A percentile compares a stretch with the other conserved stretches of the same genome.
Evolutionary conservation across 345 rosid species (phyloP).

Genomic region (Raphanus sativus): DNA sequence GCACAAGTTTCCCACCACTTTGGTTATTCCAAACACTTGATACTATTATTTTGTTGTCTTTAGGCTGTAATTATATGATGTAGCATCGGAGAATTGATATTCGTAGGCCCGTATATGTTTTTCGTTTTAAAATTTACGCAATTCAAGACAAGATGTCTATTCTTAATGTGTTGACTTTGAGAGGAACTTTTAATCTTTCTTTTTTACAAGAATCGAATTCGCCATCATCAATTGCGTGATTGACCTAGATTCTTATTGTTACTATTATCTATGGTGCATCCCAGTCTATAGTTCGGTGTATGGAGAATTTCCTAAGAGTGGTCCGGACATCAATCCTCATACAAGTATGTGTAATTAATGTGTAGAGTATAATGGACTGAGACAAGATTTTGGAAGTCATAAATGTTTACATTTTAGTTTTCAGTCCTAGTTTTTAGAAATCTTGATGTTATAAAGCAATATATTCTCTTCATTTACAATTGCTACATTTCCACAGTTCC

Average conservation of each 20-base stretch:
- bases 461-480: neutral
- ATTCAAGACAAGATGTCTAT: slow-evolving; percentile 5
- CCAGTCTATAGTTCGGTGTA: neutral
- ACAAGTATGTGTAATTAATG: neutral
- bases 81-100: slow-evolving; percentile 17
- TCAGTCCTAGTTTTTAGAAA: neutral
- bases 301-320: neutral
- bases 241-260: neutral
- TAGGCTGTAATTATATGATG: slow-evolving; percentile 35
- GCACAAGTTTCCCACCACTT: slow-evolving; percentile 42
- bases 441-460: neutral
- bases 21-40: slow-evolving; percentile 20
- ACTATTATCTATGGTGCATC: neutral
- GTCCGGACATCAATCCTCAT: neutral
- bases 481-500: neutral
- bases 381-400: neutral
- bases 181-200: neutral
- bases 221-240: neutral
- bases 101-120: slow-evolving; percentile 17
- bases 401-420: neutral
- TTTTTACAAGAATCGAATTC: neutral
- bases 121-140: slow-evolving; percentile 2
- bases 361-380: neutral
- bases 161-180: slow-evolving; percentile 23
- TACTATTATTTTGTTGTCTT: neutral